A percentile compares a stretch with the other conserved stretches of the same genome.
Evolutionary conservation across 164 flowering plant species (phyloP).

Genomic region (Macadamia integrifolia): DNA sequence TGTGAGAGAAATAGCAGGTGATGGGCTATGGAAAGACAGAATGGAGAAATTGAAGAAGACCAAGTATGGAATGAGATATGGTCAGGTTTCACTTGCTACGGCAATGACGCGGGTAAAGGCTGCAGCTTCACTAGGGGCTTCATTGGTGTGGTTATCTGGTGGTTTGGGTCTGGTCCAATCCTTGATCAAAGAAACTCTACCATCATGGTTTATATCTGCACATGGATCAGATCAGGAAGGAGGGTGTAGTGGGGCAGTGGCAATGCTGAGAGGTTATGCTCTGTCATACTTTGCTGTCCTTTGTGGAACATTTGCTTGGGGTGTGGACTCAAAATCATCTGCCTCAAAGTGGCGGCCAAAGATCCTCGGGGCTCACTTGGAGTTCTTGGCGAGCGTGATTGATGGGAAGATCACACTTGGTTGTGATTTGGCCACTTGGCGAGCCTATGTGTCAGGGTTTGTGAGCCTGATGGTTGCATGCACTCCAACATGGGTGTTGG

Average conservation of each 20-base stretch:
- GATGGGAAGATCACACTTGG: slow-evolving; percentile 90
- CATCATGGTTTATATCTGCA: slow-evolving; percentile 84
- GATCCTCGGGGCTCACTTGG: slow-evolving; percentile 59
- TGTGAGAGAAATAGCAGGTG: slow-evolving; percentile 57
- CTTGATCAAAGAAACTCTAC: slow-evolving; percentile 75
- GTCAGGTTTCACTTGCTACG: slow-evolving; percentile 62
- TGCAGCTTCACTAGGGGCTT: slow-evolving; percentile 82
- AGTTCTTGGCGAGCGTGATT: slow-evolving; percentile 73
- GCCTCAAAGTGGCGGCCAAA: slow-evolving; percentile 58
- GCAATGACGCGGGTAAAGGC: slow-evolving; percentile 73
- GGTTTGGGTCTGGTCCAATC: slow-evolving; percentile 65
- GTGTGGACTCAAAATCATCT: slow-evolving; percentile 59
- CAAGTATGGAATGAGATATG: slow-evolving; percentile 43
- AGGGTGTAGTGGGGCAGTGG: slow-evolving; percentile 39
- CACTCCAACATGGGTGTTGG: slow-evolving; percentile 71
- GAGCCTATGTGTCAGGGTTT: slow-evolving; percentile 70
- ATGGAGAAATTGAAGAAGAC: slow-evolving; percentile 42
- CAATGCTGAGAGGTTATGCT: slow-evolving; percentile 74
- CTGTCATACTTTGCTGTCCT: slow-evolving; percentile 75
- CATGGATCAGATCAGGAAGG: slow-evolving; percentile 46
- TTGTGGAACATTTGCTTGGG: slow-evolving; percentile 86
- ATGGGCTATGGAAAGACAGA: slow-evolving; percentile 31
- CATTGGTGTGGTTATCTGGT: slow-evolving; percentile 80
- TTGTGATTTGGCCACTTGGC: slow-evolving; percentile 84
- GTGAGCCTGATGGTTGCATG: slow-evolving; percentile 73